These are phyloP conservation scores for Cordyceps fumosorosea DNA, from an alignment of 2,329 filamentous ascomycete species.

Conservation along the genomic window DNA sequence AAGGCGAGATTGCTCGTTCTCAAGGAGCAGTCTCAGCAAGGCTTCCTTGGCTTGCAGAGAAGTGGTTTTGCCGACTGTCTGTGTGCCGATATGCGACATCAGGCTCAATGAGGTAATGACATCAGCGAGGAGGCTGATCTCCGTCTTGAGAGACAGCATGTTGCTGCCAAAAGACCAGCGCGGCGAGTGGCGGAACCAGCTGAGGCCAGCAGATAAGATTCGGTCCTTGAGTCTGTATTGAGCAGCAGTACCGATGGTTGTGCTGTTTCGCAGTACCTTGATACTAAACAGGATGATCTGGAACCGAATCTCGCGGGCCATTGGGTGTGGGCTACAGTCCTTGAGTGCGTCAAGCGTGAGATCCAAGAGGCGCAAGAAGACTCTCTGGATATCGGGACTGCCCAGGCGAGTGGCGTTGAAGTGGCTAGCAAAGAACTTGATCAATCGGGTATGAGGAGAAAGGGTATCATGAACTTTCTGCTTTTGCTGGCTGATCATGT, in stretches of 20 bases:
- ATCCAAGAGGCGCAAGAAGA: conserved; percentile 76
- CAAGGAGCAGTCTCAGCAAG: conserved; percentile 71
- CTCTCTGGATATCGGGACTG: conserved; percentile 70
- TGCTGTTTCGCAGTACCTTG: conserved; percentile 67
- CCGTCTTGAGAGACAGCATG: conserved; percentile 85
- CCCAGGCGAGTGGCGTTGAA: conserved; percentile 89
- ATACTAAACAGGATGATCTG: conserved; percentile 79
- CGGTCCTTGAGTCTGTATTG: conserved; percentile 85
- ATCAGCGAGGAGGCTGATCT: conserved; percentile 74
- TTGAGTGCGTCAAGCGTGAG: conserved; percentile 71
- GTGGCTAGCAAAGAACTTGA: conserved; percentile 89
- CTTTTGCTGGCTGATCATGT: conserved; percentile 65
- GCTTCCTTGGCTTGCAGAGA: conserved; percentile 73
- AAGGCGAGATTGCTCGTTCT: conserved; percentile 77
- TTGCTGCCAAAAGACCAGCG: conserved; percentile 97
- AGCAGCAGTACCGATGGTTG: conserved; percentile 53
- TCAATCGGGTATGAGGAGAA: conserved; percentile 74
- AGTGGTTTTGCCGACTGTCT: conserved; percentile 48
- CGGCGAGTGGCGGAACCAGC: conserved; percentile 80
- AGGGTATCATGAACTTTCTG: conserved; percentile 76
- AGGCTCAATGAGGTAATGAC: conserved; percentile 61
- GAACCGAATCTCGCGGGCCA: conserved; percentile 88
- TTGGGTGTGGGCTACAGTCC: conserved; percentile 67
- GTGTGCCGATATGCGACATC: conserved; percentile 53
- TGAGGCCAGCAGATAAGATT: conserved; percentile 75